A percentile compares a stretch with the other conserved stretches of the same genome.
Conservation (phyloP, 306 rosid species). For the Sicyos baderoa region DNA sequence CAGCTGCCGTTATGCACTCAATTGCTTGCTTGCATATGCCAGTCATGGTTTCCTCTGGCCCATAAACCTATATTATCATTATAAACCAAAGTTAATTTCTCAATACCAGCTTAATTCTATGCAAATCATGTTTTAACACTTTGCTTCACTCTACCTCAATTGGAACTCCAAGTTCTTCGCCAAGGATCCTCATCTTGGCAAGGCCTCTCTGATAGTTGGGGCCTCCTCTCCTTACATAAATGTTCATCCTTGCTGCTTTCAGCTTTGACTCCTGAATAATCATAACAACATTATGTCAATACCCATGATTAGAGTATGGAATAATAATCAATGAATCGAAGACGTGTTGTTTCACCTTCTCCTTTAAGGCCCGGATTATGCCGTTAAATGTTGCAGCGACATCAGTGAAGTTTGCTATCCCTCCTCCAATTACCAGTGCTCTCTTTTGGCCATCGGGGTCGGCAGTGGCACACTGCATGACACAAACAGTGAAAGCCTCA, state of each 20-base stretch:
- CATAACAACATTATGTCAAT: slow-evolving; percentile 1
- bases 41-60: slow-evolving; percentile 97
- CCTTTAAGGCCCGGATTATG: slow-evolving; percentile 83
- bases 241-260: slow-evolving; percentile 75
- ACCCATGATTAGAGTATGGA: not conserved
- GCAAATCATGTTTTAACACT: not conserved
- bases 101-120: not conserved
- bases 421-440: slow-evolving; percentile 96
- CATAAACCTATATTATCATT: slow-evolving; percentile 59
- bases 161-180: slow-evolving; percentile 82
- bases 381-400: slow-evolving; percentile 96
- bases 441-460: slow-evolving; percentile 77
- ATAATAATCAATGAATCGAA: not conserved
- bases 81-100: slow-evolving; percentile 6
- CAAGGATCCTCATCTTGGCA: slow-evolving; percentile 76
- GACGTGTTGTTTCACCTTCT: slow-evolving; percentile 51
- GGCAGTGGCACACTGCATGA: slow-evolving; percentile 78
- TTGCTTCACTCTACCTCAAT: slow-evolving; percentile 51
- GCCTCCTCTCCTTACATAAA: slow-evolving; percentile 94
- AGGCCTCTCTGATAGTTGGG: slow-evolving; percentile 98
- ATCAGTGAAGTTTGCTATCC: slow-evolving; percentile 94
- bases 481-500: slow-evolving; percentile 13
- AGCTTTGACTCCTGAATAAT: slow-evolving; percentile 66
- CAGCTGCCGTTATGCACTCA: slow-evolving; percentile 72
- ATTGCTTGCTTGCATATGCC: slow-evolving; percentile 97